phyloP scores from a whole-genome alignment of 2,329 filamentous ascomycete species.

The Xylaria sp. region DNA sequence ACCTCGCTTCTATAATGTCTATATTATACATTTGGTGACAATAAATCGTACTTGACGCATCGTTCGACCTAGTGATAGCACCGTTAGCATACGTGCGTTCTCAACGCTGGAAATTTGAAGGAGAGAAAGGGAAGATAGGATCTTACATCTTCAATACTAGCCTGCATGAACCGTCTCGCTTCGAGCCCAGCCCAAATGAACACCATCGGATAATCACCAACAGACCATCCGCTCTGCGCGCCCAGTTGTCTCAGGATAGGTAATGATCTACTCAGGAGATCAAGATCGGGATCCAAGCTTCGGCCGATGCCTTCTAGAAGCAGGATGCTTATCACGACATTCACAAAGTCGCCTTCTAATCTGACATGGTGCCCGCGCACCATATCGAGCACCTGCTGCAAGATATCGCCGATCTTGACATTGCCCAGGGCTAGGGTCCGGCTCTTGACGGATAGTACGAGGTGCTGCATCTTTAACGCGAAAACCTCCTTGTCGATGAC shows the following conservation, averaged over 20 bases:
- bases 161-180: slow-evolving; percentile 87
- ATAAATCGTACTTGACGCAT: slow-evolving; percentile 89
- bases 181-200: slow-evolving; percentile 93
- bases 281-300: slow-evolving; percentile 84
- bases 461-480: slow-evolving; percentile 94
- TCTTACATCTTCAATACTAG: slow-evolving; percentile 86
- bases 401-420: slow-evolving; percentile 94
- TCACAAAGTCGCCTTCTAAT: slow-evolving; percentile 97
- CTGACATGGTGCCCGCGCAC: slow-evolving; percentile 92
- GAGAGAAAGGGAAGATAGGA: not conserved
- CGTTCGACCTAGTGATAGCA: slow-evolving; percentile 71
- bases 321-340: slow-evolving; percentile 94
- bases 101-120: not conserved
- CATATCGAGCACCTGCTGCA: slow-evolving; percentile 91
- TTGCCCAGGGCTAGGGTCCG: slow-evolving; percentile 91
- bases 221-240: slow-evolving; percentile 75
- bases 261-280: slow-evolving; percentile 85
- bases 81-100: not conserved
- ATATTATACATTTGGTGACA: slow-evolving; percentile 83
- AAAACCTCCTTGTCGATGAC: slow-evolving; percentile 92
- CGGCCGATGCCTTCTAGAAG: slow-evolving; percentile 94
- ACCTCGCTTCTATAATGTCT: slow-evolving; percentile 29
- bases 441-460: slow-evolving; percentile 90
- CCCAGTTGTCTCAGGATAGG: slow-evolving; percentile 91
- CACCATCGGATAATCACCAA: slow-evolving; percentile 84